These are phyloP conservation scores for Beauveria asiatica DNA, from an alignment of 2,329 filamentous ascomycete species.

Conservation along the genomic window DNA sequence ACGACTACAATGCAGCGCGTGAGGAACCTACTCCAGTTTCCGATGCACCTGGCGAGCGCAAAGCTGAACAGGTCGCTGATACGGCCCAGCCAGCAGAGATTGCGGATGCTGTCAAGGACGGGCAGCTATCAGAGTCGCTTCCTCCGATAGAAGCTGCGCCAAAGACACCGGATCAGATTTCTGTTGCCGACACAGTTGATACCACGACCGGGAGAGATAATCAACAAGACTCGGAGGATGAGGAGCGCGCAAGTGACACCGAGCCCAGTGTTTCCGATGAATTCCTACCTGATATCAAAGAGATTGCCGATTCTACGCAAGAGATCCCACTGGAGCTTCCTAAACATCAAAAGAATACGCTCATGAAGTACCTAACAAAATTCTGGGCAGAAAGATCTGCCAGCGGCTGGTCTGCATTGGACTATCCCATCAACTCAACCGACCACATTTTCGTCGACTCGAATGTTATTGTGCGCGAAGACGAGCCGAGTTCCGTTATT, in stretches of 20 bases:
- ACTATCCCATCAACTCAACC: slow-evolving; percentile 79
- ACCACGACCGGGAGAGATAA: slow-evolving; percentile 22
- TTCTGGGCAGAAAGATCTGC: slow-evolving; percentile 98
- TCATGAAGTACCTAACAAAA: slow-evolving; percentile 92
- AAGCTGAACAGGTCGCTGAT: slow-evolving; percentile 18
- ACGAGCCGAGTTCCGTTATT: slow-evolving; percentile 93
- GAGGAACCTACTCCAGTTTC: slow-evolving; percentile 64
- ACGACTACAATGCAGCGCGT: slow-evolving; percentile 86
- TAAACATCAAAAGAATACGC: slow-evolving; percentile 84
- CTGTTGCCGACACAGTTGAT: slow-evolving; percentile 23
- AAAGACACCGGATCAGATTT: slow-evolving; percentile 17
- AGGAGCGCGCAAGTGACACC: slow-evolving; percentile 60
- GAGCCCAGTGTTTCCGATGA: slow-evolving; percentile 64
- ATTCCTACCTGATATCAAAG: slow-evolving; percentile 53
- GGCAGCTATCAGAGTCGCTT: slow-evolving; percentile 17
- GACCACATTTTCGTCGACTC: slow-evolving; percentile 97
- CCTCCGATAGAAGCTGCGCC: slow-evolving; percentile 17
- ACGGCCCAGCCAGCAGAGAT: background rate
- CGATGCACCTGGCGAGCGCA: slow-evolving; percentile 36
- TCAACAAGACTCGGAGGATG: slow-evolving; percentile 59
- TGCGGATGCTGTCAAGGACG: background rate
- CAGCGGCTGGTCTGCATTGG: slow-evolving; percentile 84
- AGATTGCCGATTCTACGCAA: slow-evolving; percentile 51
- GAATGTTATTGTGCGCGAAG: slow-evolving; percentile 92
- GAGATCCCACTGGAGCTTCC: slow-evolving; percentile 67